Percentiles rank a stretch among this genome's conserved stretches.
Conservation (phyloP, 2,329 filamentous ascomycete genomes). For the Metarhizium rileyi region DNA sequence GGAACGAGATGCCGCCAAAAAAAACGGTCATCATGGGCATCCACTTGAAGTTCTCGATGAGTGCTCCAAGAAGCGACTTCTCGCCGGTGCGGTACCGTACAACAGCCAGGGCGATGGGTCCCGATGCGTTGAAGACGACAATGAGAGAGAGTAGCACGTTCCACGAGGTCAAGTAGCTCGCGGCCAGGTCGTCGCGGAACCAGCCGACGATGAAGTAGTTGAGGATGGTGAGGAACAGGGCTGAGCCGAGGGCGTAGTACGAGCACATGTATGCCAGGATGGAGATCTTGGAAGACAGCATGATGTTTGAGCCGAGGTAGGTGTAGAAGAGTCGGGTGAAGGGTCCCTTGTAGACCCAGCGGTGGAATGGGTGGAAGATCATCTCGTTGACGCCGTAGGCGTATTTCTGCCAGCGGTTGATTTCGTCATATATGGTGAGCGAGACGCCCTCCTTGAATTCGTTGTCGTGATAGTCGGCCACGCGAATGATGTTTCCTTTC, state of each 20-base stretch:
- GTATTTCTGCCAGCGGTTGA: slow-evolving; percentile 65
- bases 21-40: slow-evolving; percentile 41
- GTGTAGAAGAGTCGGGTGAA: slow-evolving; percentile 55
- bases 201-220: slow-evolving; percentile 67
- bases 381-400: slow-evolving; percentile 64
- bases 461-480: slow-evolving; percentile 58
- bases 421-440: slow-evolving; percentile 62
- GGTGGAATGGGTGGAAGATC: slow-evolving; percentile 55
- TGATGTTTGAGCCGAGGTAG: slow-evolving; percentile 52
- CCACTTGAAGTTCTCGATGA: slow-evolving; percentile 47
- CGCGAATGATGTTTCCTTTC: slow-evolving; percentile 55
- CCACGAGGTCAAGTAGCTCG: slow-evolving; percentile 59
- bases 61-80: slow-evolving; percentile 33
- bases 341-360: slow-evolving; percentile 52
- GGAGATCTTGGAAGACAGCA: slow-evolving; percentile 57
- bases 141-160: slow-evolving; percentile 53
- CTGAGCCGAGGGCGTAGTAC: slow-evolving; percentile 61
- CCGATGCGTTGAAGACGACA: slow-evolving; percentile 53
- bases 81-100: slow-evolving; percentile 53
- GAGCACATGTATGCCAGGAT: slow-evolving; percentile 63
- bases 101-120: slow-evolving; percentile 50
- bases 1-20: slow-evolving; percentile 33
- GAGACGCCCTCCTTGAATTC: slow-evolving; percentile 68
- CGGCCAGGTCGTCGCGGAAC: slow-evolving; percentile 57
- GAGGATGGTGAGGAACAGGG: slow-evolving; percentile 54